A percentile compares a stretch with the other conserved stretches of the same genome.
phyloP scores from a whole-genome alignment of 257 asterid species.

The Thymus quinquecostatus region DNA sequence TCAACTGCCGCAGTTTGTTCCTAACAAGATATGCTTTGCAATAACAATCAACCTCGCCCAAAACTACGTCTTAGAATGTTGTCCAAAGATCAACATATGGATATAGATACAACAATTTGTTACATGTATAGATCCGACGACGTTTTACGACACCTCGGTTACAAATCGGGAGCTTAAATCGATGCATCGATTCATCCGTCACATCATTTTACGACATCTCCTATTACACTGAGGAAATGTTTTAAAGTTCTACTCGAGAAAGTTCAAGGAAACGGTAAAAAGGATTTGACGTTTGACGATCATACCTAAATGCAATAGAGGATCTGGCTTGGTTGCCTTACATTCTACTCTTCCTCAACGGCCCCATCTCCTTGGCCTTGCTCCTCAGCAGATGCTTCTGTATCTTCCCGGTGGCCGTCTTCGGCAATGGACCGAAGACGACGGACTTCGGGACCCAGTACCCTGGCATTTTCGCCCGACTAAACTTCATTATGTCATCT shows the following conservation, averaged over 20 bases:
- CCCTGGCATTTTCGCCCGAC: slow-evolving; percentile 75
- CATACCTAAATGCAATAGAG: not conserved
- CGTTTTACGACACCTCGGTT: not conserved
- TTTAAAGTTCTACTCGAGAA: no score
- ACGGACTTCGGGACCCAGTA: slow-evolving; percentile 92
- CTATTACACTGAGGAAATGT: no score
- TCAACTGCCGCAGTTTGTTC: not conserved
- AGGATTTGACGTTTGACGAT: not conserved
- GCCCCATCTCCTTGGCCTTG: slow-evolving; percentile 90
- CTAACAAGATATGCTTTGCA: not conserved
- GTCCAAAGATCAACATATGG: not conserved
- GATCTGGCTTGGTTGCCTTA: slow-evolving; percentile 17
- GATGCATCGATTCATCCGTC: not conserved
- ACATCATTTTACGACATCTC: not conserved
- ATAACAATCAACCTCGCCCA: not conserved
- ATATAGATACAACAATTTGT: not conserved
- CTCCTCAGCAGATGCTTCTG: slow-evolving; percentile 90
- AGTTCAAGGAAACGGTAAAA: not conserved
- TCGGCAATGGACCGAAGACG: slow-evolving; percentile 84
- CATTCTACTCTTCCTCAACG: slow-evolving; percentile 69
- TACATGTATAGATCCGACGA: not conserved
- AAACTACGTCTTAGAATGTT: not conserved
- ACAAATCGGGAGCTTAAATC: not conserved
- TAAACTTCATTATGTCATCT: slow-evolving; percentile 76
- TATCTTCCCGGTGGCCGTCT: slow-evolving; percentile 95